Conservation (phyloP, 75 land plant species). For the Larix kaempferi region DNA sequence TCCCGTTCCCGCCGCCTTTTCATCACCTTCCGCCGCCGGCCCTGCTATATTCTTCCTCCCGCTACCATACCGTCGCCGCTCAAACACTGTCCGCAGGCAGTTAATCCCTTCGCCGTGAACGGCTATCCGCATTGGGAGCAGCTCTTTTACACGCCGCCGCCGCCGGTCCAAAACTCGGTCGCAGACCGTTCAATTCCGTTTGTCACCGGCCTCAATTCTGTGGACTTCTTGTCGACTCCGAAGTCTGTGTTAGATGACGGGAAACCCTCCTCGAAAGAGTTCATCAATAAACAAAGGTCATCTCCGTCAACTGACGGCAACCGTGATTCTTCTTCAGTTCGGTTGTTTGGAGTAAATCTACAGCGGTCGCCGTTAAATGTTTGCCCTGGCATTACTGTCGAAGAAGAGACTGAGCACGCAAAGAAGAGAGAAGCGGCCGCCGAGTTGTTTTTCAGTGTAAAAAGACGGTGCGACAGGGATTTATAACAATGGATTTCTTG, state of each 20-base stretch:
- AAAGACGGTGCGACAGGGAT: too few species aligned
- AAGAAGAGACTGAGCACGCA: too few species aligned
- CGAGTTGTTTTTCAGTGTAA: too few species aligned
- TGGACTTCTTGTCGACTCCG: too few species aligned
- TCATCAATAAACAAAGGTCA: background rate
- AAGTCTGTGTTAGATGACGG: background rate
- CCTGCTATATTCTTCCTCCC: background rate
- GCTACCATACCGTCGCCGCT: background rate
- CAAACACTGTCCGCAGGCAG: too few species aligned
- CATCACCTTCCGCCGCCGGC: conserved; percentile 14
- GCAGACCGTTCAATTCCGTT: background rate
- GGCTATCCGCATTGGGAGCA: background rate
- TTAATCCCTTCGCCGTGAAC: too few species aligned
- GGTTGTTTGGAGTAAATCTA: background rate
- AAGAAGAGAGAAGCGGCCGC: too few species aligned
- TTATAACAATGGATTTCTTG: too few species aligned
- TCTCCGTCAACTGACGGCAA: background rate
- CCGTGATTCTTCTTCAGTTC: background rate
- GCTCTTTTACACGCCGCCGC: background rate
- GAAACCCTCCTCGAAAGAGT: background rate
- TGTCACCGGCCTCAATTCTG: background rate
- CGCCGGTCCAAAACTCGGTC: background rate
- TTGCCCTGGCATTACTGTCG: too few species aligned
- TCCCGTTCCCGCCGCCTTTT: conserved; percentile 19
- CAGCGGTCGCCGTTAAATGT: background rate